Evolutionary conservation across 345 rosid species (phyloP), one percentile per base, ranked within the genome.

Genomic region (Hypericum perforatum): DNA sequence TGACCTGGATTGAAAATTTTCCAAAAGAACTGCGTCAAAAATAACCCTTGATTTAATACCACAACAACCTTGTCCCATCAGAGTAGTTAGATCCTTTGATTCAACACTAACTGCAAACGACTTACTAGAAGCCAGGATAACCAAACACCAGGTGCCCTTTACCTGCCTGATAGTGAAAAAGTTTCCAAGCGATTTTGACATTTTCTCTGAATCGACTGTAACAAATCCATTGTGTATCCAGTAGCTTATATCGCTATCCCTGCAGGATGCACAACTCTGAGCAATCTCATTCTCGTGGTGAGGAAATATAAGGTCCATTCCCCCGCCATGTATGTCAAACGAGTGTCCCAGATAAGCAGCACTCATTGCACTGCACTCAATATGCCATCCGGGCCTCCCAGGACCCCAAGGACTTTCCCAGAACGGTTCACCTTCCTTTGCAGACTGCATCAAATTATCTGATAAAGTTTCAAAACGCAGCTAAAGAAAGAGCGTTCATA

Each of bases 351-450:
- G 79, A 81, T 91, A 91, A 63, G 90, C 69, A 9, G 98, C 85
- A 54, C 95, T 85, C 96, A 87, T 87, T 15, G 95, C 95, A 65
- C 98, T 91, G 65, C 96, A 87, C 69, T 91, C 96, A 29, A 91
- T 91, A 68, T 91, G 96, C 95, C 98, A 91, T 62, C 95, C 98
- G 29, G 98, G 98, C 62, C 96, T 81, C 70, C 98, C 98, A 59
- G 74, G 80, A 7, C 98, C 98, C 98, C 98, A 91, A 0, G 90
- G 98, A 49, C 98, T 87, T 78, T 87, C 89, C 98, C 96, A 91
- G 49, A 74, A 87, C 5, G 89, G 92, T 58, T 91, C 98, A 11
- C 96, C 94, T 59, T 81, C 75, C 71, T 87, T 91, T 46, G 88
- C 76, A 50, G 90, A 72, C 98, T 91, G 71, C 69, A 22, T 22